phyloP scores from a whole-genome alignment of 2,329 filamentous ascomycete species.

The Zasmidium citrigriseum region DNA sequence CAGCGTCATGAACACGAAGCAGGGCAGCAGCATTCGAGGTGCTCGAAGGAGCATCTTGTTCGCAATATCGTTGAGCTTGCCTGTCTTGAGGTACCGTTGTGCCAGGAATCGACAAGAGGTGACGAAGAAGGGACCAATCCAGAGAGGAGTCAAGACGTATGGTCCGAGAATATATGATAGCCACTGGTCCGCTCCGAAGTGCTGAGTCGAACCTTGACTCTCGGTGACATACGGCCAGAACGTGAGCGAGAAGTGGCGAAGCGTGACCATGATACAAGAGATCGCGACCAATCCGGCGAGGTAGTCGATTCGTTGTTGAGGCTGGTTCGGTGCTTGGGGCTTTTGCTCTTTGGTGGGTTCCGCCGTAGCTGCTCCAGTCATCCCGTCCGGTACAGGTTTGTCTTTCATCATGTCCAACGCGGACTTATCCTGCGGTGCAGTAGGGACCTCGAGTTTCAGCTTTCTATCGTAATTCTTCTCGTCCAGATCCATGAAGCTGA shows the following conservation, averaged over 20 bases:
- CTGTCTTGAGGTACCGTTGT: conserved; percentile 44
- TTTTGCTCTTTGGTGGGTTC: conserved; percentile 19
- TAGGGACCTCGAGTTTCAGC: conserved; percentile 8
- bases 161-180: conserved; percentile 45
- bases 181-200: conserved; percentile 45
- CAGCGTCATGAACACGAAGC: conserved; percentile 44
- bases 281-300: conserved; percentile 49
- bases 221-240: conserved; percentile 38
- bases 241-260: conserved; percentile 48
- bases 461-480: conserved; percentile 8
- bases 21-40: conserved; percentile 50
- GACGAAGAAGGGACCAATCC: conserved; percentile 53
- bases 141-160: conserved; percentile 49
- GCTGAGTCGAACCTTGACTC: conserved; percentile 36
- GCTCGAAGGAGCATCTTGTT: conserved; percentile 47
- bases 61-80: conserved; percentile 45
- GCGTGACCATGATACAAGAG: conserved; percentile 46
- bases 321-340: conserved; percentile 18
- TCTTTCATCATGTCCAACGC: conserved; percentile 13
- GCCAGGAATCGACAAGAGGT: conserved; percentile 51
- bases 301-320: conserved; percentile 45
- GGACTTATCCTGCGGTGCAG: conserved; percentile 20
- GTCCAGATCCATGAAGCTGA: conserved; percentile 19
- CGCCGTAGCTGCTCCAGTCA: conserved; percentile 19
- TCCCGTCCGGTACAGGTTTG: conserved; percentile 19